A percentile compares a stretch with the other conserved stretches of the same genome.
phyloP scores from a whole-genome alignment of 2,329 filamentous ascomycete genomes.

The Ceratocystis huliohia region DNA sequence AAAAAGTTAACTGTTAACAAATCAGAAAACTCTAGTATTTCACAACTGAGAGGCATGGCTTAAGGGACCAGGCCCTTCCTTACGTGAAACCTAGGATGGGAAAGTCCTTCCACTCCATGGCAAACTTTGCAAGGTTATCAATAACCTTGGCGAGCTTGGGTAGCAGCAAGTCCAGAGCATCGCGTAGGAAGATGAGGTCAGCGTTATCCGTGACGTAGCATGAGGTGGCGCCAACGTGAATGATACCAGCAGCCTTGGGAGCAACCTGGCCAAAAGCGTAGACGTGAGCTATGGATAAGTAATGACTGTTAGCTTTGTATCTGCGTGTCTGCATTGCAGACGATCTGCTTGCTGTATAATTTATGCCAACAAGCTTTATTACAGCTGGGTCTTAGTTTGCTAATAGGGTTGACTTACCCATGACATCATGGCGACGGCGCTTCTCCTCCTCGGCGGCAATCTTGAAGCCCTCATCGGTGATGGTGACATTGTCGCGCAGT shows the following conservation, averaged over 20 bases:
- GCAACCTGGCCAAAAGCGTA: conserved; percentile 62
- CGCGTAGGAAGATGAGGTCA: conserved; percentile 55
- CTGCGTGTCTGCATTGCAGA: conserved; percentile 25
- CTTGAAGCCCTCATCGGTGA: conserved; percentile 68
- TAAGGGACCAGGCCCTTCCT: background rate
- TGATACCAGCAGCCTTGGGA: conserved; percentile 67
- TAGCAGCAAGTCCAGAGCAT: conserved; percentile 59
- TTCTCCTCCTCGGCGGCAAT: conserved; percentile 66
- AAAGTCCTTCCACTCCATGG: conserved; percentile 53
- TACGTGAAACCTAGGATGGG: conserved; percentile 21
- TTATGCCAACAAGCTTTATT: background rate
- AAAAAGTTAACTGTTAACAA: conserved; percentile 5
- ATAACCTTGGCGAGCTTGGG: conserved; percentile 71
- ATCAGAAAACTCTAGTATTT: background rate
- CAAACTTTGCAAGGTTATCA: conserved; percentile 59
- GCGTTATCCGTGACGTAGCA: conserved; percentile 61
- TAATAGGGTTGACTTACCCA: conserved; percentile 13
- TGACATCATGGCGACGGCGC: conserved; percentile 42
- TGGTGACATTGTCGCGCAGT: conserved; percentile 59
- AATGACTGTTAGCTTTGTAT: conserved; percentile 43
- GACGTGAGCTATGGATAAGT: conserved; percentile 38
- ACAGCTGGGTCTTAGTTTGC: background rate
- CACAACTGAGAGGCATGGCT: background rate
- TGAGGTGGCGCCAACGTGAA: conserved; percentile 57
- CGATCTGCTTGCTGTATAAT: conserved; percentile 3